Conservation (phyloP, 1,139 yeast genomes). For the Pichia sp. region DNA sequence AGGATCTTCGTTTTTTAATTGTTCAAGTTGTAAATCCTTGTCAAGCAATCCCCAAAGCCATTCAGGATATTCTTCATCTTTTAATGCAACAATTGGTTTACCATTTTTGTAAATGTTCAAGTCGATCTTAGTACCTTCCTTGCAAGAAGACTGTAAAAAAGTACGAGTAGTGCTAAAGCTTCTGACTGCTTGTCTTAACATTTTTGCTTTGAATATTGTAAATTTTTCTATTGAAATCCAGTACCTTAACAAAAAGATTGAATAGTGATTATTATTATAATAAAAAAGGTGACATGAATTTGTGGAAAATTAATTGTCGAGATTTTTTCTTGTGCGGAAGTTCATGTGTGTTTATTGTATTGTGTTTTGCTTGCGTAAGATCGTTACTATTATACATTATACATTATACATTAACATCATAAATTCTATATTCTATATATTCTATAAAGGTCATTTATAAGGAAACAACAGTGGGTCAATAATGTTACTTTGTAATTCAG, state of each 20-base stretch:
- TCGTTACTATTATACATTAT: no score
- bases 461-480: slow-evolving; percentile 2
- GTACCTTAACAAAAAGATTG: no score
- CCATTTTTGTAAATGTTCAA: slow-evolving; percentile 73
- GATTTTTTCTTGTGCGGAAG: no score
- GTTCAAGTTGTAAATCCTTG: slow-evolving; percentile 45
- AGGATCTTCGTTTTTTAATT: slow-evolving; percentile 49
- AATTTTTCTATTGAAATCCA: no score
- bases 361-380: no score
- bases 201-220: neutral
- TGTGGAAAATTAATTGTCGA: no score
- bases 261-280: no score
- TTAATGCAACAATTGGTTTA: slow-evolving; percentile 83
- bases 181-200: slow-evolving; percentile 16
- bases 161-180: slow-evolving; percentile 19
- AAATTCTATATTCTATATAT: no score
- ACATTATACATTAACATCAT: no score
- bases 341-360: no score
- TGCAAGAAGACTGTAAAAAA: slow-evolving; percentile 38
- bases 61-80: slow-evolving; percentile 83
- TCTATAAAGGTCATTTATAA: neutral
- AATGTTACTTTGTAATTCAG: neutral
- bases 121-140: slow-evolving; percentile 76
- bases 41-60: slow-evolving; percentile 94
- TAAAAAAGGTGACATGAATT: no score